These are phyloP conservation scores for Hypoxylon intermedium DNA, from an alignment of 495 filamentous ascomycete species.

Conservation along the genomic window DNA sequence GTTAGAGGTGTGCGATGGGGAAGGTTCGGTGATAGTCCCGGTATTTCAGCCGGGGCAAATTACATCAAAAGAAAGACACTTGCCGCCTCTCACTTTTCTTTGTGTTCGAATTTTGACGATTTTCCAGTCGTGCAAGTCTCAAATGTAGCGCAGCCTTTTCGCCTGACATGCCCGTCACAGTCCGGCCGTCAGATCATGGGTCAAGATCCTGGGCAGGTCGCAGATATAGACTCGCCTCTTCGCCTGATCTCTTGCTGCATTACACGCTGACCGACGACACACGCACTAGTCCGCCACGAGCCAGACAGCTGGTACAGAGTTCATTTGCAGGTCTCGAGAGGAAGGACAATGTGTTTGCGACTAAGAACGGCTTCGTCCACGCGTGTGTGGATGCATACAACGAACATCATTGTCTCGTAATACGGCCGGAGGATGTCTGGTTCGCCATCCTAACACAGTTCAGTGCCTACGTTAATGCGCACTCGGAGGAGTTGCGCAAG, in stretches of 20 bases:
- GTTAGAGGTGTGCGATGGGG: constrained; percentile 21
- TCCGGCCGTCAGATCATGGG: constrained; percentile 38
- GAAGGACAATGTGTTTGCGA: constrained; percentile 44
- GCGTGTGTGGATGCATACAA: constrained; percentile 60
- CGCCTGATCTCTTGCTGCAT: constrained; percentile 33
- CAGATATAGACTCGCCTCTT: constrained; percentile 34
- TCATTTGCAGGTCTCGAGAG: constrained; percentile 41
- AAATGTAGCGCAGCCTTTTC: constrained; percentile 33
- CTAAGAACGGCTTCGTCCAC: constrained; percentile 61
- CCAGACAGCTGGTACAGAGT: constrained; percentile 42
- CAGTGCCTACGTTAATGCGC: constrained; percentile 70
- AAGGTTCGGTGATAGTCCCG: constrained; percentile 26
- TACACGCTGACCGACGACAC: constrained; percentile 38
- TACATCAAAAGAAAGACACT: constrained; percentile 16
- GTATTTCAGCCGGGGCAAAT: constrained; percentile 17
- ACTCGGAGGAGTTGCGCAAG: constrained; percentile 81
- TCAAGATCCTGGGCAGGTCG: constrained; percentile 38
- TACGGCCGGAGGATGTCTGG: constrained; percentile 70
- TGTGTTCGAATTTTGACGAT: constrained; percentile 9
- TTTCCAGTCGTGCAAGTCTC: constrained; percentile 15
- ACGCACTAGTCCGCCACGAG: constrained; percentile 35
- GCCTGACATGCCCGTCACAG: constrained; percentile 40
- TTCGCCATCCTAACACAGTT: constrained; percentile 64
- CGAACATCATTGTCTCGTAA: constrained; percentile 59
- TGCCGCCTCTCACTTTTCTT: constrained; percentile 9